Evolutionary conservation across 2,329 filamentous ascomycete genomes (phyloP).

Genomic region (Geosmithia putterillii): DNA sequence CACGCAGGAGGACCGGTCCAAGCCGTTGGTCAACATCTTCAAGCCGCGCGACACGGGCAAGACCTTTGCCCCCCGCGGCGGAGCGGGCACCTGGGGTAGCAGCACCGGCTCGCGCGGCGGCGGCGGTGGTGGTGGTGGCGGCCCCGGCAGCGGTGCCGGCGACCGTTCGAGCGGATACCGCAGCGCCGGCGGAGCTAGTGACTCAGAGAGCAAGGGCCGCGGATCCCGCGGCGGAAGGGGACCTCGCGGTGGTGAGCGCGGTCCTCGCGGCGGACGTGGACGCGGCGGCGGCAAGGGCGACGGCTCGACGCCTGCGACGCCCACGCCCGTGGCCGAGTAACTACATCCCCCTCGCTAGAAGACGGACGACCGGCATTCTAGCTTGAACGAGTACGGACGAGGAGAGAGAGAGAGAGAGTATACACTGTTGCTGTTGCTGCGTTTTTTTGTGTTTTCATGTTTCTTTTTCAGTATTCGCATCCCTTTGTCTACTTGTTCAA

Average conservation of each 20-base stretch:
- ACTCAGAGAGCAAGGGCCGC: constrained; percentile 45
- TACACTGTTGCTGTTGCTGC: background rate
- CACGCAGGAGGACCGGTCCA: constrained; percentile 59
- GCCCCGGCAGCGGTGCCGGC: constrained; percentile 52
- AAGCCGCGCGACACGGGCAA: constrained; percentile 49
- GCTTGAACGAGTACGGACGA: too few relatives aligned
- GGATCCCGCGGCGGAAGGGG: constrained; percentile 44
- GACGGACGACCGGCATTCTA: too few relatives aligned
- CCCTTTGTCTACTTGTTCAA: background rate
- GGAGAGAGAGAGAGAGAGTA: too few relatives aligned
- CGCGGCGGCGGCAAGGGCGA: constrained; percentile 48
- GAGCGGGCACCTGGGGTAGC: constrained; percentile 55
- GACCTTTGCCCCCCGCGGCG: constrained; percentile 45
- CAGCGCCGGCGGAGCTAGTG: constrained; percentile 67
- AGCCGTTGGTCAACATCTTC: constrained; percentile 75
- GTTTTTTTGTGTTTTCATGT: background rate
- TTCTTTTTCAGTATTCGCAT: background rate
- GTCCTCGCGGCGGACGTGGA: constrained; percentile 39
- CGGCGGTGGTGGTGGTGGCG: too few relatives aligned
- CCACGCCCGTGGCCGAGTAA: constrained; percentile 31
- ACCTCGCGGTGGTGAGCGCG: constrained; percentile 45
- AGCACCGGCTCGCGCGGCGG: too few relatives aligned
- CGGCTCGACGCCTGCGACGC: constrained; percentile 39
- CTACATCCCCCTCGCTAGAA: too few relatives aligned
- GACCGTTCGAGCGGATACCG: constrained; percentile 62